Evolutionary conservation across 148 eudicot genomes (phyloP).

Genomic region (Chenopodium suecicum): DNA sequence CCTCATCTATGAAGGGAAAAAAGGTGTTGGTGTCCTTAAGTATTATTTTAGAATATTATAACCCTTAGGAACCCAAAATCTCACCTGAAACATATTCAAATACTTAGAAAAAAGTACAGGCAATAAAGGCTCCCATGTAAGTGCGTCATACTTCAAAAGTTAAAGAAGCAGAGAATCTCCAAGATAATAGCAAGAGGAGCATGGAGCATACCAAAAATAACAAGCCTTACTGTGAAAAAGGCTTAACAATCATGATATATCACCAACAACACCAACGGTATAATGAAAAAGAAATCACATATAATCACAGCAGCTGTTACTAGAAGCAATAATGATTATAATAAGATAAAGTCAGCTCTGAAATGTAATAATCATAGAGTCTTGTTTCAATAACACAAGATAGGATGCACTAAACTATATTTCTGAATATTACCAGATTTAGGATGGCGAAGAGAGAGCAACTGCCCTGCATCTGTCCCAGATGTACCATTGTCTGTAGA

Average conservation of each 20-base stretch:
- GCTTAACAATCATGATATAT: neutral
- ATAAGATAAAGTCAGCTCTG: neutral
- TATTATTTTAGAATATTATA: no score
- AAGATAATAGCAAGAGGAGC: neutral
- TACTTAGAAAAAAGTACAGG: no score
- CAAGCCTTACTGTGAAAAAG: neutral
- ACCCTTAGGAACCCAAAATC: no score
- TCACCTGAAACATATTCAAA: no score
- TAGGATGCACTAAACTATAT: neutral
- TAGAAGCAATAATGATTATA: neutral
- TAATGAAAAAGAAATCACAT: neutral
- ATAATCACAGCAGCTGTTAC: neutral
- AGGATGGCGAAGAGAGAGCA: slow-evolving; percentile 81
- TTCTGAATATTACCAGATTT: slow-evolving; percentile 58
- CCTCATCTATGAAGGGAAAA: slow-evolving; percentile 43
- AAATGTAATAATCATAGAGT: neutral
- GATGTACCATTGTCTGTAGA: slow-evolving; percentile 41
- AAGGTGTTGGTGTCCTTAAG: no score
- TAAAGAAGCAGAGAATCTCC: neutral
- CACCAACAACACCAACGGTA: neutral
- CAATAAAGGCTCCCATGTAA: no score
- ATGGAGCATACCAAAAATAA: neutral
- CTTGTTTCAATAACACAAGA: neutral
- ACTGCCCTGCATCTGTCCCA: slow-evolving; percentile 40
- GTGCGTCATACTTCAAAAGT: no score